Evolutionary conservation across 2,329 filamentous ascomycete species (phyloP).

Genomic region (Aspergillus japonicus): DNA sequence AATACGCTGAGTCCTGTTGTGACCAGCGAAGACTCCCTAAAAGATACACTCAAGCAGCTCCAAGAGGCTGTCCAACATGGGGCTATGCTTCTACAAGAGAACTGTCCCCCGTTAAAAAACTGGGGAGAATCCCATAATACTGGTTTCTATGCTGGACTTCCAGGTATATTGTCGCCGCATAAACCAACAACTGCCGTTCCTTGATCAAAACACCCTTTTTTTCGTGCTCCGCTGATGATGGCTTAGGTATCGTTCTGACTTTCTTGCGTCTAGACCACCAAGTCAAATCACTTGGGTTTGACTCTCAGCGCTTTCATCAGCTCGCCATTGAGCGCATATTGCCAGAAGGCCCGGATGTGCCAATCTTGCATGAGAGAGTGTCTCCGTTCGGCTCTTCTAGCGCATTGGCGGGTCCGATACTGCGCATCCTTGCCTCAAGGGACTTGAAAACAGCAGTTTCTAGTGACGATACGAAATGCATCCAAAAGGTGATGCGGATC

Average conservation of each 20-base stretch:
- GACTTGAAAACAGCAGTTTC: slow-evolving; percentile 20
- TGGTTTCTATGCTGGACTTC: slow-evolving; percentile 34
- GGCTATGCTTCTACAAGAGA: slow-evolving; percentile 26
- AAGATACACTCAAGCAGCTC: slow-evolving; percentile 27
- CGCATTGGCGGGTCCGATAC: slow-evolving; percentile 26
- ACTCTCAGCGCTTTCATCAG: slow-evolving; percentile 23
- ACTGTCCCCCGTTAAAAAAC: slow-evolving; percentile 22
- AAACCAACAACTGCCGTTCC: neutral
- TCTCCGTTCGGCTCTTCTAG: slow-evolving; percentile 36
- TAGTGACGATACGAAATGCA: slow-evolving; percentile 28
- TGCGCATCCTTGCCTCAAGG: slow-evolving; percentile 27
- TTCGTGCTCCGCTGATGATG: neutral
- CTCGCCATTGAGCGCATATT: slow-evolving; percentile 32
- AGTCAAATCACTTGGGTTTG: slow-evolving; percentile 24
- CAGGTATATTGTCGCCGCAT: slow-evolving; percentile 25
- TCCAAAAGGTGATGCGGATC: slow-evolving; percentile 29
- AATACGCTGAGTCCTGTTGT: slow-evolving; percentile 26
- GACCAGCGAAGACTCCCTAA: slow-evolving; percentile 19
- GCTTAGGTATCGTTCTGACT: slow-evolving; percentile 36
- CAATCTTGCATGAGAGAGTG: slow-evolving; percentile 29
- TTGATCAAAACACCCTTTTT: neutral
- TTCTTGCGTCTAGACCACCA: slow-evolving; percentile 42
- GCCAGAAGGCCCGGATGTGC: slow-evolving; percentile 23
- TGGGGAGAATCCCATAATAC: slow-evolving; percentile 17
- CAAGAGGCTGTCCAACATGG: slow-evolving; percentile 31